Percentiles rank a stretch among this genome's conserved stretches.
Conservation (phyloP, 1,284 basidiomycete species). For the Calocybe gambosa region DNA sequence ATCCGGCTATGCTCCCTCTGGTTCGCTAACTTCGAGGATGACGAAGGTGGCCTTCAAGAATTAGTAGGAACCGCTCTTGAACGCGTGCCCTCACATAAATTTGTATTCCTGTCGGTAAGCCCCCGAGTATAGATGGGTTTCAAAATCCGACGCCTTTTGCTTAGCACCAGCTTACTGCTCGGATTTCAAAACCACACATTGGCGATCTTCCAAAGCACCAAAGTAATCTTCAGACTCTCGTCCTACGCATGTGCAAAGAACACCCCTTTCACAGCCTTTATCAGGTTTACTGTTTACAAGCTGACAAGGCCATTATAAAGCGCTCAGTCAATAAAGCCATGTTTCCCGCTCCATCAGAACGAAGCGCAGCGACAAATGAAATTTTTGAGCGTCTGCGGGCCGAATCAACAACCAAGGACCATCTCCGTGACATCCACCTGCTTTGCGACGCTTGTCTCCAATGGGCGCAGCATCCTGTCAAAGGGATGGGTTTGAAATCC, state of each 20-base stretch:
- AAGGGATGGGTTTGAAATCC: constrained; percentile 19
- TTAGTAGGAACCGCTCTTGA: constrained; percentile 46
- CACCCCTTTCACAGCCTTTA: constrained; percentile 95
- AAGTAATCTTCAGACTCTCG: constrained; percentile 54
- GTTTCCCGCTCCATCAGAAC: constrained; percentile 40
- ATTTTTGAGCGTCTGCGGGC: constrained; percentile 61
- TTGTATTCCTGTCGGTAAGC: constrained; percentile 79
- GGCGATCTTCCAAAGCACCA: constrained; percentile 45
- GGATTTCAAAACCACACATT: constrained; percentile 48
- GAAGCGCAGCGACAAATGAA: constrained; percentile 60
- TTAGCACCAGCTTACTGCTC: constrained; percentile 84
- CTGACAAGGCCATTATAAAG: constrained; percentile 24
- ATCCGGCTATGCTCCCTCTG: constrained; percentile 88
- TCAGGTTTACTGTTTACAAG: constrained; percentile 74
- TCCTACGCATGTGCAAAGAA: constrained; percentile 77
- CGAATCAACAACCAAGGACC: constrained; percentile 31
- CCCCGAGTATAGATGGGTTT: constrained; percentile 6
- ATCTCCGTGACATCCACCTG: constrained; percentile 55
- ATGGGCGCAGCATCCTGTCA: constrained; percentile 70
- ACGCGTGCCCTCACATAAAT: constrained; percentile 81
- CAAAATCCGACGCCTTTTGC: not conserved
- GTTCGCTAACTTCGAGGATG: constrained; percentile 78
- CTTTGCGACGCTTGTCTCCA: constrained; percentile 73
- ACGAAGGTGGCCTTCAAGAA: constrained; percentile 47
- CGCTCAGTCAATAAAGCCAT: constrained; percentile 37